phyloP scores from a whole-genome alignment of 371 early-diverging fungal species.

The Rhizopus delemar region DNA sequence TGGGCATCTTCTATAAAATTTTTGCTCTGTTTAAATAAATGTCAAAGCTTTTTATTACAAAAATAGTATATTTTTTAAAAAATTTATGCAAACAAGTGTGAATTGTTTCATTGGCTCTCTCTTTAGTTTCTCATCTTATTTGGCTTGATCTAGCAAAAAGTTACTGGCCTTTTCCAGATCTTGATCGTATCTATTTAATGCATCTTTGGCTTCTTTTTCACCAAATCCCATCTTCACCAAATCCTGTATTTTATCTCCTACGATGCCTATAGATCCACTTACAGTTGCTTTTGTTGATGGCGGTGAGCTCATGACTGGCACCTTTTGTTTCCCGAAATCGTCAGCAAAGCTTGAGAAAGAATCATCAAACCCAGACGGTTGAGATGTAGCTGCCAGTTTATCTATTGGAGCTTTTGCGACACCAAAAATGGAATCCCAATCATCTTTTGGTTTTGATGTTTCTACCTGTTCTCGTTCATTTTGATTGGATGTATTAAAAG shows the following conservation, averaged over 20 bases:
- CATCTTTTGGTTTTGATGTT: constrained; percentile 14
- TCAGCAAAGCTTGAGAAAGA: constrained; percentile 32
- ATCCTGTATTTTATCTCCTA: constrained; percentile 44
- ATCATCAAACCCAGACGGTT: constrained; percentile 35
- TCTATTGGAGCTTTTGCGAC: background rate
- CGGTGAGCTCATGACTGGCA: background rate
- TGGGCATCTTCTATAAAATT: no score
- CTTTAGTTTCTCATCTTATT: background rate
- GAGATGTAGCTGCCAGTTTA: constrained; percentile 2
- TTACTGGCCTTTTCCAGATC: constrained; percentile 63
- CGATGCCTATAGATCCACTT: constrained; percentile 9
- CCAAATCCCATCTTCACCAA: constrained; percentile 63
- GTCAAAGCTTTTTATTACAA: background rate
- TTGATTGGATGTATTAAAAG: constrained; percentile 28
- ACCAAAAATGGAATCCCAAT: constrained; percentile 54
- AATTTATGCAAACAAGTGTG: no score
- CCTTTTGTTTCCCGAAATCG: constrained; percentile 20
- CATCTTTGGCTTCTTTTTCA: constrained; percentile 54
- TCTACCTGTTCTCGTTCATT: constrained; percentile 5
- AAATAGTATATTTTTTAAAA: no score
- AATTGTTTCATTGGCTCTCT: no score
- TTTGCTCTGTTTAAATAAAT: no score
- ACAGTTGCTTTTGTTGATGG: background rate
- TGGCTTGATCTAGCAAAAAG: constrained; percentile 49
- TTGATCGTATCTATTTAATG: constrained; percentile 62